Conservation (phyloP, 176 grass and related monocot genomes). For the Alloteropsis semialata region DNA sequence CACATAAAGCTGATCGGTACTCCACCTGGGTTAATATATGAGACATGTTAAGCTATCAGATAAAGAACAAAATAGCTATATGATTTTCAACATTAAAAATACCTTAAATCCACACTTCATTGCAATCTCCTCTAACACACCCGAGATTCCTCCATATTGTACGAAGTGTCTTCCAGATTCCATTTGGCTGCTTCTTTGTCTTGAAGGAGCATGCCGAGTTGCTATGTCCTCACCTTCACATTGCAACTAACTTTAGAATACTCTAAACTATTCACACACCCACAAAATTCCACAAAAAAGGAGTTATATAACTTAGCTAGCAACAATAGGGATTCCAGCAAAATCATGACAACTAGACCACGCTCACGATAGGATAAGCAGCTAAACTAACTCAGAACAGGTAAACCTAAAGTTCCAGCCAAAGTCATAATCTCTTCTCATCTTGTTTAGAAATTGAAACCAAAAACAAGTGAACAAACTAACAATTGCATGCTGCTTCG, state of each 20-base stretch:
- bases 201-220: conserved; percentile 24
- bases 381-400: not conserved
- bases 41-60: conserved; percentile 19
- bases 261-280: not conserved
- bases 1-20: conserved; percentile 59
- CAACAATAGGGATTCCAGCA: not conserved
- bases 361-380: not conserved
- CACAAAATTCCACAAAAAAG: not conserved
- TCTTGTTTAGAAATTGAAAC: not conserved
- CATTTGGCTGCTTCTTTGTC: conserved; percentile 33
- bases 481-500: not conserved
- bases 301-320: not conserved
- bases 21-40: conserved; percentile 62
- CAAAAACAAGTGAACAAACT: not conserved
- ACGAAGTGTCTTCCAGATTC: conserved; percentile 34
- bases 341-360: not conserved
- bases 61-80: conserved; percentile 27
- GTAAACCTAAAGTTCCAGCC: not conserved
- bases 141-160: conserved; percentile 36
- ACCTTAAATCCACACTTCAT: conserved; percentile 86
- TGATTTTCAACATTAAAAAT: conserved; percentile 19
- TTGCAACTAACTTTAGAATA: conserved; percentile 26
- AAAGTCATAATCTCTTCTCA: not conserved
- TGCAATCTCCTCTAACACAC: conserved; percentile 65
- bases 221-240: conserved; percentile 39